These are phyloP conservation scores for Dissoconium aciculare DNA, from an alignment of 2,329 filamentous ascomycete genomes.

Conservation along the genomic window DNA sequence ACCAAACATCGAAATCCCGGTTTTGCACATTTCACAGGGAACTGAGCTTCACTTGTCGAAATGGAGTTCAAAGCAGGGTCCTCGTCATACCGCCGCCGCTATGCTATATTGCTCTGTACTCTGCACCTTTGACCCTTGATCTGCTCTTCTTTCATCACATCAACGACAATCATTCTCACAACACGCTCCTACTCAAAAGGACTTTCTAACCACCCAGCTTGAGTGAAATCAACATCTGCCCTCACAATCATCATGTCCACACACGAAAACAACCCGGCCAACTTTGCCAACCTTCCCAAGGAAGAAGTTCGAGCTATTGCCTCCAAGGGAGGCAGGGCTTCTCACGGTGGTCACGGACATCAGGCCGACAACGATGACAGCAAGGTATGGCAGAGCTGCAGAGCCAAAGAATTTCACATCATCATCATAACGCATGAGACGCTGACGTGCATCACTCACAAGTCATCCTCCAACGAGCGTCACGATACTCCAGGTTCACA, in stretches of 20 bases:
- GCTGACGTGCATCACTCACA: no score
- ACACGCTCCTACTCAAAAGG: background rate
- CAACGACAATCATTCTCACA: background rate
- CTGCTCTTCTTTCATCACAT: background rate
- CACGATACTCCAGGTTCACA: constrained; percentile 1
- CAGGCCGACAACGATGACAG: constrained; percentile 1
- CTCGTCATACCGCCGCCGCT: no score
- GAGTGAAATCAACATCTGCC: constrained; percentile 1
- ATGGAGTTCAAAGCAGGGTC: no score
- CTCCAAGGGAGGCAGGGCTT: constrained; percentile 34
- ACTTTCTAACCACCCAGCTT: constrained; percentile 2
- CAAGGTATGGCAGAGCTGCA: constrained; percentile 1
- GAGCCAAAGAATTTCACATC: background rate
- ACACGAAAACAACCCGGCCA: constrained; percentile 31
- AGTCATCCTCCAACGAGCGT: no score
- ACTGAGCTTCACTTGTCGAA: no score
- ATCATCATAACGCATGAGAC: no score
- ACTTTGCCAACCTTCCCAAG: constrained; percentile 39
- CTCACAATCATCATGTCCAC: constrained; percentile 9
- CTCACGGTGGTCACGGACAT: constrained; percentile 7
- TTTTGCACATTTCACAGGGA: no score
- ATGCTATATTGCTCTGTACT: no score
- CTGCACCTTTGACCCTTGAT: no score
- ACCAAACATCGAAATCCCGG: no score
- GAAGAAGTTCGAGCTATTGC: constrained; percentile 36